A percentile compares a stretch with the other conserved stretches of the same genome.
Conservation (phyloP, 1,284 basidiomycete genomes). For the Hymenochaete sp. region DNA sequence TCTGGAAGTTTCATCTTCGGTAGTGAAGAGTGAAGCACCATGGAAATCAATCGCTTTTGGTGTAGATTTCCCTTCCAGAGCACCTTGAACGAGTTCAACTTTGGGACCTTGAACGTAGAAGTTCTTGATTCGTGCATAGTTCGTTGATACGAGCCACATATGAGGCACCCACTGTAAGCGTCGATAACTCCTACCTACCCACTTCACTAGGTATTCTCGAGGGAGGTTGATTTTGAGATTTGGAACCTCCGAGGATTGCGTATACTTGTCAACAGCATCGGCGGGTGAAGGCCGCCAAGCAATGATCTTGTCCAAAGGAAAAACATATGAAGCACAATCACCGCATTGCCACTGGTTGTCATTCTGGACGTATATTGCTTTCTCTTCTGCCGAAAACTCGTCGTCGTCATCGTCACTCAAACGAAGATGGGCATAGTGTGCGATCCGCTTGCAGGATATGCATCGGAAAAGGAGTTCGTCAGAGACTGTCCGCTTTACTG, state of each 20-base stretch:
- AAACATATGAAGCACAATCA: constrained; percentile 70
- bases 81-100: constrained; percentile 52
- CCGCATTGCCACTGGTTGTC: constrained; percentile 65
- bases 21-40: constrained; percentile 26
- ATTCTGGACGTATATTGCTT: constrained; percentile 56
- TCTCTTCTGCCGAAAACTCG: constrained; percentile 37
- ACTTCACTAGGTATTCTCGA: constrained; percentile 88
- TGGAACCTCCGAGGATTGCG: constrained; percentile 34
- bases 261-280: constrained; percentile 44
- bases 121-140: constrained; percentile 56
- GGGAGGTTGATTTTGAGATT: constrained; percentile 57
- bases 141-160: constrained; percentile 70
- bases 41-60: constrained; percentile 24
- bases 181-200: constrained; percentile 67
- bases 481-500: constrained; percentile 29
- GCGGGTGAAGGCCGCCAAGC: constrained; percentile 81
- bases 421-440: constrained; percentile 67
- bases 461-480: constrained; percentile 64
- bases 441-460: constrained; percentile 66
- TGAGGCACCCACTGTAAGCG: constrained; percentile 84
- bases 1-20: constrained; percentile 31
- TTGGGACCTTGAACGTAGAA: constrained; percentile 67
- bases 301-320: constrained; percentile 76
- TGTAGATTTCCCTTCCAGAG: constrained; percentile 21
- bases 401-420: constrained; percentile 31